Evolutionary conservation across 2,329 filamentous ascomycete species (phyloP).

Genomic region (Lachnum nothofagi): DNA sequence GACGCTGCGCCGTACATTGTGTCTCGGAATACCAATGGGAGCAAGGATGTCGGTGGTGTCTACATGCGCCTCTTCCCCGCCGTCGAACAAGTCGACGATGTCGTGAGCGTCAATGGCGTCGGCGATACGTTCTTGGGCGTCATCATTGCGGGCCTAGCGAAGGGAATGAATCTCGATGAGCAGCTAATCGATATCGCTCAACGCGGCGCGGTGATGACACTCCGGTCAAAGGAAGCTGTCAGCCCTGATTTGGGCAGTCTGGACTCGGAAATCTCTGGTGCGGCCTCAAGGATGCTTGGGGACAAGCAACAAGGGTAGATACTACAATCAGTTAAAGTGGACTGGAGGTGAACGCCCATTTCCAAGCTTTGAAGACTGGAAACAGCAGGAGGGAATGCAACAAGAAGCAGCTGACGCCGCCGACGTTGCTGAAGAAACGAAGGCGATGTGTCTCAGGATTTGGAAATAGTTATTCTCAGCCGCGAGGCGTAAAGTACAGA

Average conservation of each 20-base stretch:
- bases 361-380: too few relatives aligned
- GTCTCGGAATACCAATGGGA: conserved; percentile 51
- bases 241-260: conserved; percentile 38
- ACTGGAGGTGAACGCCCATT: too few relatives aligned
- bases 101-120: conserved; percentile 88
- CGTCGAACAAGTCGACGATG: conserved; percentile 59
- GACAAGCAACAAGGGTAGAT: too few relatives aligned
- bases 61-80: conserved; percentile 70
- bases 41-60: conserved; percentile 62
- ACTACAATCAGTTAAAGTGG: too few relatives aligned
- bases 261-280: too few relatives aligned
- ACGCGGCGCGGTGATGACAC: conserved; percentile 69
- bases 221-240: conserved; percentile 72
- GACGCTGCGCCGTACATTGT: conserved; percentile 67
- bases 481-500: too few relatives aligned
- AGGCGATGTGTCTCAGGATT: too few relatives aligned
- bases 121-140: conserved; percentile 91
- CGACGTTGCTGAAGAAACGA: too few relatives aligned
- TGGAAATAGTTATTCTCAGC: too few relatives aligned
- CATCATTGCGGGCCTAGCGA: conserved; percentile 70
- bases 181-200: conserved; percentile 76
- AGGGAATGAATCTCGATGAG: conserved; percentile 39
- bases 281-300: too few relatives aligned
- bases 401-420: too few relatives aligned
- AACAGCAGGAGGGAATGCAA: too few relatives aligned